Percentiles rank a stretch among this genome's conserved stretches.
Evolutionary conservation across 2,329 filamentous ascomycete species (phyloP).

Genomic region (Diplodia intermedia): DNA sequence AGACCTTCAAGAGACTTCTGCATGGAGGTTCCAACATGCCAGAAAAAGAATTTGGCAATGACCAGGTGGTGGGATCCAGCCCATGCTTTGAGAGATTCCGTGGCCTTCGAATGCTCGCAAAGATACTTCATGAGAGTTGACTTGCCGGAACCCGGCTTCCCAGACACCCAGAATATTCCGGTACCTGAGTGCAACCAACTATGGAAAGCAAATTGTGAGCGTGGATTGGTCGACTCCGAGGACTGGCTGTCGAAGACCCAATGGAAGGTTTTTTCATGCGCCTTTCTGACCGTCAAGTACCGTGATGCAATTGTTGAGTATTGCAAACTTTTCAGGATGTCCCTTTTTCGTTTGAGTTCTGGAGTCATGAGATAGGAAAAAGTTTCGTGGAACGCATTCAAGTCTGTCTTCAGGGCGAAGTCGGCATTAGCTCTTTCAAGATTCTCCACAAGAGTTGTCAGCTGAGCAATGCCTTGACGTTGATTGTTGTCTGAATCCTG

Average conservation of each 20-base stretch:
- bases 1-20: background rate
- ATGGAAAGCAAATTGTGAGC: background rate
- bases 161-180: background rate
- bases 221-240: background rate
- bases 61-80: background rate
- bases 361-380: background rate
- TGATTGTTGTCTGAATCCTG: background rate
- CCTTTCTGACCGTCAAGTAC: background rate
- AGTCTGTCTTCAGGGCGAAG: no score
- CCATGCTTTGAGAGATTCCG: background rate
- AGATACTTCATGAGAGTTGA: conserved; percentile 1
- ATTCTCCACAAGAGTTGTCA: background rate
- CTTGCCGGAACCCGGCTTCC: background rate
- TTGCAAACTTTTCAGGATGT: background rate
- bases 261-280: background rate
- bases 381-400: background rate
- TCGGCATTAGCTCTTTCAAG: background rate
- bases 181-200: background rate
- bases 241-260: background rate
- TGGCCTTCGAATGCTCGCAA: background rate
- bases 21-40: background rate
- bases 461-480: no score
- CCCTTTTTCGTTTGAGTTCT: background rate
- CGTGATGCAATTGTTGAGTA: background rate
- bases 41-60: background rate